Conservation (phyloP, 2,329 filamentous ascomycete species). For the Rhinocladiella mackenziei region DNA sequence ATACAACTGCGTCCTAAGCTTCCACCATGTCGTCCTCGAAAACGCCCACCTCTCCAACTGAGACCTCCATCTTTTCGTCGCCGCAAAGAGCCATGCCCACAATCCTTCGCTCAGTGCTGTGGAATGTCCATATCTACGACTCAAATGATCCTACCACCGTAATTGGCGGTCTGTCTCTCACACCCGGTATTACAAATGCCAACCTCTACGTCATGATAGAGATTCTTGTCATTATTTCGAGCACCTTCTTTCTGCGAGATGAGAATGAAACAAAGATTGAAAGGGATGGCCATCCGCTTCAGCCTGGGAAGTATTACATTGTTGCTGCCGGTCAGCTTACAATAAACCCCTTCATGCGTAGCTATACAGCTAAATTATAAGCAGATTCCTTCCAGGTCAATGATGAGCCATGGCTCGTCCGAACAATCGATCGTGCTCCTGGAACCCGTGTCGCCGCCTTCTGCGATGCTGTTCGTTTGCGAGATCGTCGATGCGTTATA, state of each 20-base stretch:
- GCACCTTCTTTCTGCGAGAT: conserved; percentile 4
- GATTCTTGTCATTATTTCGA: conserved; percentile 24
- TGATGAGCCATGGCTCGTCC: background rate
- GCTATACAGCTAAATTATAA: no score
- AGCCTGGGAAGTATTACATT: background rate
- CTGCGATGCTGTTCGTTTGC: background rate
- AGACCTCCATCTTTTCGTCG: no score
- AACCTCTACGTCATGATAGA: conserved; percentile 32
- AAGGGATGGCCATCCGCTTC: background rate
- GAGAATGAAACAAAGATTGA: conserved; percentile 1
- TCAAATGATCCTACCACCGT: conserved; percentile 9
- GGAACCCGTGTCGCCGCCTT: background rate
- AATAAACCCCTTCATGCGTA: no score
- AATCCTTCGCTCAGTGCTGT: conserved; percentile 9
- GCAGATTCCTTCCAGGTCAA: background rate
- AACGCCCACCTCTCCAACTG: background rate
- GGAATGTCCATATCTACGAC: conserved; percentile 19
- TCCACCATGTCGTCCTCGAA: background rate
- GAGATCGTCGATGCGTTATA: background rate
- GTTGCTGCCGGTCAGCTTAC: no score
- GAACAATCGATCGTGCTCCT: background rate
- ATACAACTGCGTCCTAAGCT: background rate
- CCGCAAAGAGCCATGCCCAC: background rate
- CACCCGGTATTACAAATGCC: conserved; percentile 28
- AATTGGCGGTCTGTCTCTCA: conserved; percentile 17